Evolutionary conservation across 257 asterid species (phyloP).

Genomic region (Solanum sejunctum): DNA sequence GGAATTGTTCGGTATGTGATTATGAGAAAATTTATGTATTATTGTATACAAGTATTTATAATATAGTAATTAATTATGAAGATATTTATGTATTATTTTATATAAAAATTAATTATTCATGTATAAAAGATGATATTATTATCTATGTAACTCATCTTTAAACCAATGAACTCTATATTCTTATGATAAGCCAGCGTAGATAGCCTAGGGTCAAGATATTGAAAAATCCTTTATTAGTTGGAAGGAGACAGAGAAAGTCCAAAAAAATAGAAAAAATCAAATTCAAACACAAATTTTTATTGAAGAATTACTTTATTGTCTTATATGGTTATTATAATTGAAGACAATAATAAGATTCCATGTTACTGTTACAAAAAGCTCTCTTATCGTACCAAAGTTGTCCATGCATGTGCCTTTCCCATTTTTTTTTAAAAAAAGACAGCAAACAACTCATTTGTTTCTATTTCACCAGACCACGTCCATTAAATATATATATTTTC

Average conservation of each 20-base stretch:
- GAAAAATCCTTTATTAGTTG: not conserved
- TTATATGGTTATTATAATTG: not conserved
- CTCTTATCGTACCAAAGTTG: constrained; percentile 33
- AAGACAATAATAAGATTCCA: not conserved
- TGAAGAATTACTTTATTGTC: not conserved
- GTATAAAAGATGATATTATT: too few species aligned
- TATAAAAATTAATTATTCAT: too few species aligned
- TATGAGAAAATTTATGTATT: too few species aligned
- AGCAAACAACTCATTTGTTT: constrained; percentile 26
- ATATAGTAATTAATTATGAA: too few species aligned
- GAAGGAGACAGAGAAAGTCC: not conserved
- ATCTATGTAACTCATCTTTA: too few species aligned
- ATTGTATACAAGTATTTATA: too few species aligned
- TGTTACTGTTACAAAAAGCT: not conserved
- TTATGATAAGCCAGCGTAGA: not conserved
- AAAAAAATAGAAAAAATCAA: not conserved
- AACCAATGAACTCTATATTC: not conserved
- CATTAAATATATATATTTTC: constrained; percentile 21
- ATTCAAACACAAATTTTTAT: not conserved
- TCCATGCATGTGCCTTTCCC: constrained; percentile 60
- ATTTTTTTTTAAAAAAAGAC: constrained; percentile 12
- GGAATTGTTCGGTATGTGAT: too few species aligned
- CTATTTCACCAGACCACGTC: constrained; percentile 44
- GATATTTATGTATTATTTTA: too few species aligned
- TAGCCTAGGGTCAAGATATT: not conserved